These are phyloP conservation scores for Tephrocybe sp. DNA, from an alignment of 768 basidiomycete species.

Conservation along the genomic window DNA sequence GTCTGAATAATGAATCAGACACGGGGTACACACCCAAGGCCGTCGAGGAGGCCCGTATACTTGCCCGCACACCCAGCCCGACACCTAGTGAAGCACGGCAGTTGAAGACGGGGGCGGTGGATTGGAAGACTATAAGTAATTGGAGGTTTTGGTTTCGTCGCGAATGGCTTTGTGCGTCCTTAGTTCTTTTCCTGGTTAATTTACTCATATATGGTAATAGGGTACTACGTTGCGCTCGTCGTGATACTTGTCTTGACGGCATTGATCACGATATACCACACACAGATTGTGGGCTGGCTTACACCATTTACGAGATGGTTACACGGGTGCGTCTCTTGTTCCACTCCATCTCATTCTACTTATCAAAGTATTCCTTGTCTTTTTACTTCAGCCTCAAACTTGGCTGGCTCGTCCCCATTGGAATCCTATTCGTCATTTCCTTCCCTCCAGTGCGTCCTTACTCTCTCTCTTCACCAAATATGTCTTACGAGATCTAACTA, in stretches of 20 bases:
- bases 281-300: constrained; percentile 69
- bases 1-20: neutral
- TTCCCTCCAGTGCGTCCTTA: constrained; percentile 65
- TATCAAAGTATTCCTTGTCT: neutral
- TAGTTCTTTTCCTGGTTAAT: neutral
- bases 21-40: constrained; percentile 13
- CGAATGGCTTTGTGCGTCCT: constrained; percentile 54
- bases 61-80: constrained; percentile 55
- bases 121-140: constrained; percentile 39
- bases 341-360: too few relatives aligned
- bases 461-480: neutral
- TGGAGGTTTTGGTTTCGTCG: constrained; percentile 53
- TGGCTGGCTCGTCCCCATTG: constrained; percentile 82
- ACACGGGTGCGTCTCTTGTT: constrained; percentile 25
- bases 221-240: constrained; percentile 49
- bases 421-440: constrained; percentile 76
- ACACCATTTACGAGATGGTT: constrained; percentile 65
- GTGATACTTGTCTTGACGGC: constrained; percentile 46
- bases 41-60: constrained; percentile 15
- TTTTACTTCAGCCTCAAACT: constrained; percentile 36
- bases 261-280: constrained; percentile 61
- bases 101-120: constrained; percentile 39
- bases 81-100: constrained; percentile 57
- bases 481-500: neutral
- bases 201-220: constrained; percentile 21